Percentiles rank a stretch among this genome's conserved stretches.
Evolutionary conservation across 192 early-diverging fungal genomes (phyloP).

Genomic region (Coemansia sp.): DNA sequence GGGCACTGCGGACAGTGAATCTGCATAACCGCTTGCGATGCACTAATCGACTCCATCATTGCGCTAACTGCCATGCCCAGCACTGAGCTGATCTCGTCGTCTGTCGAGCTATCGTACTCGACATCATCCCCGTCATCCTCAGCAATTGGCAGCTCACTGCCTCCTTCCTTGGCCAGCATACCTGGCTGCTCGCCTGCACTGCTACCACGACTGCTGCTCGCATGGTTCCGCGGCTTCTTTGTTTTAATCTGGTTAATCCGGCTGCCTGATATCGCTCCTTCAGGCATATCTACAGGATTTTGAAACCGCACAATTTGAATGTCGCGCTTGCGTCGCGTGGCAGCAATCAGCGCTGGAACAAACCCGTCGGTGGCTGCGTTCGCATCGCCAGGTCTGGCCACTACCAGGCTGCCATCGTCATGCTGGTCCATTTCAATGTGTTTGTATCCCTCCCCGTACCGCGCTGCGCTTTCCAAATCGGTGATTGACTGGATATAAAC

Average conservation of each 20-base stretch:
- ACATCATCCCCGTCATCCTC: not conserved
- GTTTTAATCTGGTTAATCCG: not conserved
- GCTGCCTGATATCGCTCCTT: constrained; percentile 25
- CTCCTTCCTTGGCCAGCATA: not conserved
- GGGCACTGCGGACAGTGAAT: constrained; percentile 48
- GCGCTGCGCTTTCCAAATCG: constrained; percentile 36
- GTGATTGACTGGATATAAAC: constrained; percentile 46
- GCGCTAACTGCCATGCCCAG: constrained; percentile 42
- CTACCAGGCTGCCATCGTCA: constrained; percentile 43
- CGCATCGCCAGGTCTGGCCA: constrained; percentile 10
- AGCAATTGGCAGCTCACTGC: not conserved
- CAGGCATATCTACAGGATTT: constrained; percentile 33
- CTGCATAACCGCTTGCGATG: constrained; percentile 47
- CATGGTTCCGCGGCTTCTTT: constrained; percentile 1
- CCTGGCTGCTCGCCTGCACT: not conserved
- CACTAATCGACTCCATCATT: constrained; percentile 48
- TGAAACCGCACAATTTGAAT: constrained; percentile 50
- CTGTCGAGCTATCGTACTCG: constrained; percentile 7
- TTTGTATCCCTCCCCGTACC: constrained; percentile 52
- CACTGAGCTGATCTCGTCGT: constrained; percentile 26
- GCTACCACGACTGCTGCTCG: not conserved
- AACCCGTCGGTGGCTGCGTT: constrained; percentile 21
- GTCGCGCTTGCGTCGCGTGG: constrained; percentile 47
- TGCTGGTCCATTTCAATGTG: constrained; percentile 41
- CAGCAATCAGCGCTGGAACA: constrained; percentile 48